Percentiles rank a stretch among this genome's conserved stretches.
Conservation (phyloP, 108 stramenopile genomes). For the Stephanodiscus triporus region DNA sequence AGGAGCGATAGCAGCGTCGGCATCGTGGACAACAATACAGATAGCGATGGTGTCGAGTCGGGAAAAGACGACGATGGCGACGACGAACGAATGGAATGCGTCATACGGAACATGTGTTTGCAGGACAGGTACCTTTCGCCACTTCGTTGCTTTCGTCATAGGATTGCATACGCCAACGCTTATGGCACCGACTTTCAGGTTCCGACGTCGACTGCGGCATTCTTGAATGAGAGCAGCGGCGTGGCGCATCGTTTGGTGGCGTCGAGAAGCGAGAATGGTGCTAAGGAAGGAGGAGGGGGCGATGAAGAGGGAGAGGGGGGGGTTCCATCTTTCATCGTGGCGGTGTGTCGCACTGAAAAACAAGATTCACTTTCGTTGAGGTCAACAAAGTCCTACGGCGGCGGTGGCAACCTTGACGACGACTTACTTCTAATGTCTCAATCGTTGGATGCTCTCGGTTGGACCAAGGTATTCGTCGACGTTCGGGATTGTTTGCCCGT, state of each 20-base stretch:
- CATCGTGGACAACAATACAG: constrained; percentile 1
- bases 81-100: constrained; percentile 36
- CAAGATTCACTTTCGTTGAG: constrained; percentile 7
- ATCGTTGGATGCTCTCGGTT: constrained; percentile 78
- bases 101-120: constrained; percentile 53
- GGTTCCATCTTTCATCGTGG: constrained; percentile 46
- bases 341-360: constrained; percentile 35
- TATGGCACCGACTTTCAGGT: constrained; percentile 90
- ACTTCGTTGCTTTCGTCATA: constrained; percentile 63
- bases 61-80: neutral
- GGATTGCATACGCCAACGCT: constrained; percentile 90
- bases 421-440: constrained; percentile 67
- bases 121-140: constrained; percentile 59
- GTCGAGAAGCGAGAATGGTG: constrained; percentile 32
- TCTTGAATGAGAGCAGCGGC: constrained; percentile 63
- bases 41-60: neutral
- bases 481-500: constrained; percentile 66
- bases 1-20: constrained; percentile 5
- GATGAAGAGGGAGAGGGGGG: neutral
- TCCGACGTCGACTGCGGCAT: constrained; percentile 80
- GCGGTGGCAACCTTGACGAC: constrained; percentile 6
- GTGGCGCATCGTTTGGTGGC: constrained; percentile 57
- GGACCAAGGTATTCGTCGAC: constrained; percentile 91
- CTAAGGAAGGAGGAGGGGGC: constrained; percentile 2
- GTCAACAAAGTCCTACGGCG: neutral